Percentiles rank a stretch among this genome's conserved stretches.
These are phyloP conservation scores for Barnettozyma populi DNA, from an alignment of 805 yeast species.

Conservation along the genomic window DNA sequence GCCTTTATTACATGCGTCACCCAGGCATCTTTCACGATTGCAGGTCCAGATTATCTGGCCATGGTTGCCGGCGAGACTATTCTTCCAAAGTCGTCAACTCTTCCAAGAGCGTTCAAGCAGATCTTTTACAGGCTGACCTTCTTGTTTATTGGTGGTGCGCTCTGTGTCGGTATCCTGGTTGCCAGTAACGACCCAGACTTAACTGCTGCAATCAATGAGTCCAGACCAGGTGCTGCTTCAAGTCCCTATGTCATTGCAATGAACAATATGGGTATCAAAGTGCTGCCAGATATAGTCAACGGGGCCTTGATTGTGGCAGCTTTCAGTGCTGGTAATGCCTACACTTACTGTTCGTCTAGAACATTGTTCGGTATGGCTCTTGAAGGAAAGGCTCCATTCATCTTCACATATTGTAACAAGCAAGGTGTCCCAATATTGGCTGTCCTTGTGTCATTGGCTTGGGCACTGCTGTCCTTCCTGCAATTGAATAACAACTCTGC, in stretches of 20 bases:
- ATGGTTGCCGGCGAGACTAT: conserved; percentile 82
- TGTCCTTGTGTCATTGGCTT: conserved; percentile 43
- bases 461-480: conserved; percentile 61
- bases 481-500: conserved; percentile 57
- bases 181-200: conserved; percentile 63
- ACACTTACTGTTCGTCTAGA: conserved; percentile 66
- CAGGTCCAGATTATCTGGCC: conserved; percentile 82
- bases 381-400: conserved; percentile 66
- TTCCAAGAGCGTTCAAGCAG: conserved; percentile 76
- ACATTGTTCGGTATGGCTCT: conserved; percentile 65
- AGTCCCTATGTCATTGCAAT: conserved; percentile 84
- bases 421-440: conserved; percentile 68
- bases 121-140: conserved; percentile 64
- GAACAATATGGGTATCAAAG: conserved; percentile 59
- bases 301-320: conserved; percentile 70
- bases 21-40: conserved; percentile 72
- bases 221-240: conserved; percentile 72
- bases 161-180: conserved; percentile 73
- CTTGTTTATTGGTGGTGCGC: conserved; percentile 67
- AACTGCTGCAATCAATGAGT: conserved; percentile 48
- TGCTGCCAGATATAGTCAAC: conserved; percentile 73
- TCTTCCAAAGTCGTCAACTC: conserved; percentile 55
- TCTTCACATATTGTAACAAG: conserved; percentile 56
- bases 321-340: conserved; percentile 81
- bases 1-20: conserved; percentile 67